phyloP scores from a whole-genome alignment of 768 basidiomycete genomes.

The Ephemerocybe angulata region DNA sequence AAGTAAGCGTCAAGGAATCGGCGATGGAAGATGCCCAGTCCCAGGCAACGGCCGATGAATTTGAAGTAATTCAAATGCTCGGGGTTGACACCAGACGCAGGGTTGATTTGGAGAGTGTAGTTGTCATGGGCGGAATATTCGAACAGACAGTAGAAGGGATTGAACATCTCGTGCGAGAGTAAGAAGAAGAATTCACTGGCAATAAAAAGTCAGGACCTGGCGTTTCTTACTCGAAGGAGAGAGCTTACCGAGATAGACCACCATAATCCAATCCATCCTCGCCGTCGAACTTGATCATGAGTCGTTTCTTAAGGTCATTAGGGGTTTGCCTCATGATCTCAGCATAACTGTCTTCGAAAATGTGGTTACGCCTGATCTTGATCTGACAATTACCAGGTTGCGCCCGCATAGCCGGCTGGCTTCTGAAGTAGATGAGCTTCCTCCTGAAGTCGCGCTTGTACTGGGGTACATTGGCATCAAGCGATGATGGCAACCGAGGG shows the following conservation, averaged over 20 bases:
- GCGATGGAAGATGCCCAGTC: conserved; percentile 97
- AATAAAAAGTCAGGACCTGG: neutral
- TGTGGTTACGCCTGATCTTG: conserved; percentile 96
- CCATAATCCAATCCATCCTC: conserved; percentile 99
- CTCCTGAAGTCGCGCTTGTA: conserved; percentile 99
- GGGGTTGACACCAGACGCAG: conserved; percentile 95
- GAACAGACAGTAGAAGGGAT: conserved; percentile 99
- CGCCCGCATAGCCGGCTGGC: conserved; percentile 95
- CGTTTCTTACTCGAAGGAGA: neutral
- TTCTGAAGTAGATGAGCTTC: conserved; percentile 99
- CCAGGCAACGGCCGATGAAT: conserved; percentile 94
- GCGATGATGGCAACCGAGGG: conserved; percentile 89
- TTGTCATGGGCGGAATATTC: conserved; percentile 99
- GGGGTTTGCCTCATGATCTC: conserved; percentile 99
- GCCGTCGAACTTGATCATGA: conserved; percentile 99
- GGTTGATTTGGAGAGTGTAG: conserved; percentile 99
- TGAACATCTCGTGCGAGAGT: conserved; percentile 99
- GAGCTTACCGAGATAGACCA: conserved; percentile 85
- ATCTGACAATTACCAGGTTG: conserved; percentile 99
- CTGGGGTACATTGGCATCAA: conserved; percentile 96
- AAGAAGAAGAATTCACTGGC: conserved; percentile 99
- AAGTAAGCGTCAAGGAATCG: conserved; percentile 99
- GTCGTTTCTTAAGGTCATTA: conserved; percentile 94
- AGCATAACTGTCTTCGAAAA: conserved; percentile 98
- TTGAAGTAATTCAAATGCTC: conserved; percentile 99